Percentiles rank a stretch among this genome's conserved stretches.
phyloP scores from a whole-genome alignment of 371 early-diverging fungal genomes.

The Mucor saturninus region DNA sequence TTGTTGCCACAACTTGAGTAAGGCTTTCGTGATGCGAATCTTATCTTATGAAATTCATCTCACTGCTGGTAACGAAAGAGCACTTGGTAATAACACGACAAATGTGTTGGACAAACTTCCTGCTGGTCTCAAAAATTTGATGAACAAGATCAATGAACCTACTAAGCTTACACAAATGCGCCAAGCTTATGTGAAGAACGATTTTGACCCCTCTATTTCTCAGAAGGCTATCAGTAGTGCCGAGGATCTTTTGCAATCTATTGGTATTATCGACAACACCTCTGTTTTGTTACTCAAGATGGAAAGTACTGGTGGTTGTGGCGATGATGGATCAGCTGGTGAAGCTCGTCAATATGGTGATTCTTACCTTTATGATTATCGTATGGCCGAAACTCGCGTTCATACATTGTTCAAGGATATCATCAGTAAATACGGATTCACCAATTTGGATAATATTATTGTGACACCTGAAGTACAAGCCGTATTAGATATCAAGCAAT shows the following conservation, averaged over 20 bases:
- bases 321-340: slow-evolving; percentile 31
- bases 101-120: slow-evolving; percentile 33
- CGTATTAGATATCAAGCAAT: slow-evolving; percentile 28
- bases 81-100: neutral
- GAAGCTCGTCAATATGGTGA: slow-evolving; percentile 49
- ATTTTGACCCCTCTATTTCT: slow-evolving; percentile 24
- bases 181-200: slow-evolving; percentile 35
- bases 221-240: slow-evolving; percentile 20
- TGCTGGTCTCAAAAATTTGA: slow-evolving; percentile 41
- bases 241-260: slow-evolving; percentile 13
- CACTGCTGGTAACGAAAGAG: slow-evolving; percentile 29
- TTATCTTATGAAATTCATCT: slow-evolving; percentile 49
- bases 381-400: slow-evolving; percentile 32
- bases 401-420: slow-evolving; percentile 26
- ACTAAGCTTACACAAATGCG: slow-evolving; percentile 33
- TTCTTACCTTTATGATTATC: slow-evolving; percentile 43
- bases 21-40: slow-evolving; percentile 45
- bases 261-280: slow-evolving; percentile 14
- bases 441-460: slow-evolving; percentile 16
- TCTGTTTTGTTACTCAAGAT: slow-evolving; percentile 12
- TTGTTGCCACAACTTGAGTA: slow-evolving; percentile 46
- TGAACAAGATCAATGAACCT: slow-evolving; percentile 44
- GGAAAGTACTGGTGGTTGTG: slow-evolving; percentile 30
- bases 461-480: slow-evolving; percentile 31
- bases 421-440: slow-evolving; percentile 9